Base-by-base conservation (phyloP, 192 early-diverging fungal species). In the Coemansia asiatica region DNA sequence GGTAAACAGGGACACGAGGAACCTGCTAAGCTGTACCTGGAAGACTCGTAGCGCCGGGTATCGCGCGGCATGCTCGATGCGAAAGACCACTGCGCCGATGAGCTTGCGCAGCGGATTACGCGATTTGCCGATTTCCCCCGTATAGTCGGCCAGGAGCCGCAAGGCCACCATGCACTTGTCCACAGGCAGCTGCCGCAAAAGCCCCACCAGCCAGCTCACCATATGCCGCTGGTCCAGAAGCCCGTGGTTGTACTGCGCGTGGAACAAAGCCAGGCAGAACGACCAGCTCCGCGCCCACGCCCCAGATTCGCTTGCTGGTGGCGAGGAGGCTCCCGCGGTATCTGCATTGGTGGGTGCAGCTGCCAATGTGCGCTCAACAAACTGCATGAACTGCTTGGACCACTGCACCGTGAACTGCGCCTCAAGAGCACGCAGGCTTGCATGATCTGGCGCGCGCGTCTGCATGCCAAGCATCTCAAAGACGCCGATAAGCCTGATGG, bases 401-500 rank as follows among this genome's bases (percentile, higher is more conserved):
- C 82, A 84, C 50, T 61, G 60, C 23, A 33, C 33, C 2, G 81
- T 79, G 48, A 72, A 72, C 29, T 67, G 56, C 1, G 25, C 19
- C 59, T 67, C 69, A 22, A 71, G 57, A 6, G 65, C 50, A 28
- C 61, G 70, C 60, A 74, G 55, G 4, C 46, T 50, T 16, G 55
- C 31, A 27, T 67, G 77, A 31, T 70, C 68, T 4, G 65, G 67
- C 4, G 31, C 62, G 25, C 72, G 67, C 31, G 71, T 74, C 62
- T 70, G 71, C 71, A 60, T 60, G 6, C 64, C 71, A 31, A 67
- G 48, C 83, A 90, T 87, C 68, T 88, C 87, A 25, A 84, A 84
- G 25, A 88, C 65, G 7, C 88, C 89, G 12, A 87, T 81, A 25
- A 90, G 79, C 40, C 89, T 86, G 25, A 90, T 88, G 35, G 85